phyloP scores from a whole-genome alignment of 108 stramenopile species.

The Stephanodiscus minutulus region DNA sequence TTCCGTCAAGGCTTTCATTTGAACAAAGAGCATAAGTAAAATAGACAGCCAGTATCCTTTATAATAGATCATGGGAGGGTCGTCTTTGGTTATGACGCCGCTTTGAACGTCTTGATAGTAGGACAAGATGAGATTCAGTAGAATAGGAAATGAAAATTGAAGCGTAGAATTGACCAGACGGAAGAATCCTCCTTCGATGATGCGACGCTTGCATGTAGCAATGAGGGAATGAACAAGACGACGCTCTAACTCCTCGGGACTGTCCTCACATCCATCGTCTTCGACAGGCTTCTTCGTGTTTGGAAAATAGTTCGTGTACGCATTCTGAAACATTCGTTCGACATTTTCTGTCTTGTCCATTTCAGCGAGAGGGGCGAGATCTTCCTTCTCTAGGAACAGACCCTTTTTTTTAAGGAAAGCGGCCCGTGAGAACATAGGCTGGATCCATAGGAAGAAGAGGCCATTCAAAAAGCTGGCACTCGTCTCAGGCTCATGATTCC shows the following conservation, averaged over 20 bases:
- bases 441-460: conserved; percentile 62
- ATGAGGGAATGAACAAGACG: conserved; percentile 39
- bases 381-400: conserved; percentile 56
- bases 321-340: conserved; percentile 55
- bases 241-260: conserved; percentile 37
- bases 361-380: conserved; percentile 58
- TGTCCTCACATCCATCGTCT: conserved; percentile 15
- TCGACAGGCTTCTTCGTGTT: conserved; percentile 17
- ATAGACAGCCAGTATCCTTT: conserved; percentile 77
- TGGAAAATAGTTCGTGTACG: conserved; percentile 42
- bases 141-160: conserved; percentile 73
- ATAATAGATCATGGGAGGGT: conserved; percentile 51
- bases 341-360: conserved; percentile 54
- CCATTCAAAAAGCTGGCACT: conserved; percentile 50
- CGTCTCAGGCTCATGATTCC: conserved; percentile 53
- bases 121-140: conserved; percentile 63
- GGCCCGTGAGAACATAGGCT: conserved; percentile 70
- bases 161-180: conserved; percentile 57
- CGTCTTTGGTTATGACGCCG: conserved; percentile 51
- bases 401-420: conserved; percentile 38
- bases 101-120: conserved; percentile 66
- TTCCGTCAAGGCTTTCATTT: conserved; percentile 69
- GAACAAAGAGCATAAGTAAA: conserved; percentile 61
- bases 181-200: conserved; percentile 60
- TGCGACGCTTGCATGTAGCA: conserved; percentile 55